Evolutionary conservation across 2,329 filamentous ascomycete genomes (phyloP).

Genomic region (Talaromyces sp.): DNA sequence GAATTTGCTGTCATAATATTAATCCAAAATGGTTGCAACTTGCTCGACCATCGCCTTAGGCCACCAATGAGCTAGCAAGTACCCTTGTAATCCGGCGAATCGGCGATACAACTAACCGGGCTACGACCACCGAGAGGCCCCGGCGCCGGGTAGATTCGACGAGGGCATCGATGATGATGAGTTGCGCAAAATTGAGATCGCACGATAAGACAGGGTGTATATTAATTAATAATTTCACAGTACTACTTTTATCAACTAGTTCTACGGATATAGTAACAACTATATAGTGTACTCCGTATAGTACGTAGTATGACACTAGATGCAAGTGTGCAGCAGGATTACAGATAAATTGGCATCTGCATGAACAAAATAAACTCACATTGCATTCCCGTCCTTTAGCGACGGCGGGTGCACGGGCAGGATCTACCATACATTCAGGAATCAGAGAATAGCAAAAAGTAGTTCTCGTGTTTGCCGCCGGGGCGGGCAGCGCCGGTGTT

Average conservation of each 20-base stretch:
- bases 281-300: neutral
- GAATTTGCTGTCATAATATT: neutral
- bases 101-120: neutral
- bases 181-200: neutral
- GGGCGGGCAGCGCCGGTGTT: neutral
- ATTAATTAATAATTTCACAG: neutral
- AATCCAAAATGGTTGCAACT: neutral
- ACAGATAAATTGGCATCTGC: neutral
- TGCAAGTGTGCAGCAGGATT: neutral
- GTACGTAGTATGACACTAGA: neutral
- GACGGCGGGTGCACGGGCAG: slow-evolving; percentile 7
- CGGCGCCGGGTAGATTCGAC: neutral
- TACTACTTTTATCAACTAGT: no score
- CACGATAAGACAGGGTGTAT: neutral
- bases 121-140: neutral
- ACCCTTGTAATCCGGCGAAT: neutral
- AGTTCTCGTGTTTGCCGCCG: neutral
- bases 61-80: neutral
- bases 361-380: slow-evolving; percentile 16
- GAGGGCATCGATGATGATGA: neutral
- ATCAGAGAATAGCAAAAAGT: neutral
- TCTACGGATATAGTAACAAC: no score
- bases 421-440: slow-evolving; percentile 5
- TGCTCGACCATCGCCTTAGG: neutral
- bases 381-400: slow-evolving; percentile 15